These are phyloP conservation scores for Halophytophthora batemanensis DNA, from an alignment of 352 stramenopile genomes.

Conservation along the genomic window DNA sequence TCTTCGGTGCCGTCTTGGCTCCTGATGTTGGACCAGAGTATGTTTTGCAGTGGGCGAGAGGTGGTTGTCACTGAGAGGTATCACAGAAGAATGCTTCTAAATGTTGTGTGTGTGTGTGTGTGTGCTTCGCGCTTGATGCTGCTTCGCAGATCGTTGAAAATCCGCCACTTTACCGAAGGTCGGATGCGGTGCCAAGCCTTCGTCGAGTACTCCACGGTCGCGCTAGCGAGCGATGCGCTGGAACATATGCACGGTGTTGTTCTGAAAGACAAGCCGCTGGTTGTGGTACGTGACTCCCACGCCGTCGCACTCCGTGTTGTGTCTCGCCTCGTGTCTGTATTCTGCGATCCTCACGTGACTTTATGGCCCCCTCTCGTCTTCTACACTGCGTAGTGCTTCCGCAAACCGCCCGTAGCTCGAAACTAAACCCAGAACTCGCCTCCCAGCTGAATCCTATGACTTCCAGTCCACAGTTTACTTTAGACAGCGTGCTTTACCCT, in stretches of 20 bases:
- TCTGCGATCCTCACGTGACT: constrained; percentile 22
- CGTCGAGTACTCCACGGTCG: constrained; percentile 53
- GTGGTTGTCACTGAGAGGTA: neutral
- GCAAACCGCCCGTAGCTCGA: constrained; percentile 21
- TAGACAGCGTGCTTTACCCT: constrained; percentile 2
- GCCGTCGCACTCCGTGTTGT: neutral
- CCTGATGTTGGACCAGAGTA: constrained; percentile 23
- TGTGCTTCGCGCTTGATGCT: neutral
- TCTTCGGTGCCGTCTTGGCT: constrained; percentile 51
- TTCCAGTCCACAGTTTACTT: constrained; percentile 2
- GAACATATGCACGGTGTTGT: constrained; percentile 65
- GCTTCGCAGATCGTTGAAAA: constrained; percentile 33
- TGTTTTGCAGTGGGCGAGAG: neutral
- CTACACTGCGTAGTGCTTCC: constrained; percentile 22
- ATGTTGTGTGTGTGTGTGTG: neutral
- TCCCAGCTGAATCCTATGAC: neutral
- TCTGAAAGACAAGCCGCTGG: constrained; percentile 70
- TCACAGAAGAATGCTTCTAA: neutral
- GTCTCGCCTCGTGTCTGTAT: neutral
- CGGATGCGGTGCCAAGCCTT: constrained; percentile 88
- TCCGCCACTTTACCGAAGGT: constrained; percentile 75
- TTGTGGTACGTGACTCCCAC: constrained; percentile 66
- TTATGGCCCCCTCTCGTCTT: constrained; percentile 4
- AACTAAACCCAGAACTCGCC: constrained; percentile 5
- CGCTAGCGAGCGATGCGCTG: constrained; percentile 49